phyloP scores from a whole-genome alignment of 2,329 filamentous ascomycete species.

The Colletotrichum theobromicola region DNA sequence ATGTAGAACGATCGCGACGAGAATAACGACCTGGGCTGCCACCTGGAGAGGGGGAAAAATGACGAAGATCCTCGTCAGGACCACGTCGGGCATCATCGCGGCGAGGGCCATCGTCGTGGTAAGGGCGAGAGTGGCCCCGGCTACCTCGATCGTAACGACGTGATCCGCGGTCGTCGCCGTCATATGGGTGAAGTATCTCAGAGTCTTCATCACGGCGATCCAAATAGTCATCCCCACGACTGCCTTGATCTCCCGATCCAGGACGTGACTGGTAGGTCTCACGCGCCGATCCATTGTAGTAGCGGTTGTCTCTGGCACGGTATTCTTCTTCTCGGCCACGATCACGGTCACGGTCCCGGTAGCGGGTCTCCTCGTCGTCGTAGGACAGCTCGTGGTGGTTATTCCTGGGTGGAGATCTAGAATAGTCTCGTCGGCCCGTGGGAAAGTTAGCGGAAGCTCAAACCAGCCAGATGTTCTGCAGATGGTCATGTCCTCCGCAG shows the following conservation, averaged over 20 bases:
- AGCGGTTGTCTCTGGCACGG: constrained; percentile 21
- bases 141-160: constrained; percentile 23
- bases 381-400: constrained; percentile 30
- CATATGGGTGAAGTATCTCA: constrained; percentile 37
- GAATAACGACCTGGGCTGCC: constrained; percentile 18
- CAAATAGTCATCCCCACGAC: constrained; percentile 32
- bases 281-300: constrained; percentile 27
- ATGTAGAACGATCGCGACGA: constrained; percentile 23
- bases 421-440: constrained; percentile 46
- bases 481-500: constrained; percentile 23
- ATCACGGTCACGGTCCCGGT: constrained; percentile 24
- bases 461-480: constrained; percentile 24
- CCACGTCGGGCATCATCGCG: constrained; percentile 18
- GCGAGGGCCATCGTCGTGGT: constrained; percentile 20
- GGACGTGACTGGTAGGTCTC: constrained; percentile 20
- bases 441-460: constrained; percentile 51
- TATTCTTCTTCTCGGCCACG: background rate
- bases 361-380: constrained; percentile 34
- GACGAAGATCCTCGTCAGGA: constrained; percentile 22
- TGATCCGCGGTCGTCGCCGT: constrained; percentile 36
- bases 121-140: constrained; percentile 16
- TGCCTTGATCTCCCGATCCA: constrained; percentile 28
- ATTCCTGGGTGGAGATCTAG: constrained; percentile 47
- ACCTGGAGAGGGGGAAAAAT: constrained; percentile 15
- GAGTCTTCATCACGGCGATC: constrained; percentile 33